phyloP scores from a whole-genome alignment of 1,284 basidiomycete genomes.

The Pseudozyma pruni region DNA sequence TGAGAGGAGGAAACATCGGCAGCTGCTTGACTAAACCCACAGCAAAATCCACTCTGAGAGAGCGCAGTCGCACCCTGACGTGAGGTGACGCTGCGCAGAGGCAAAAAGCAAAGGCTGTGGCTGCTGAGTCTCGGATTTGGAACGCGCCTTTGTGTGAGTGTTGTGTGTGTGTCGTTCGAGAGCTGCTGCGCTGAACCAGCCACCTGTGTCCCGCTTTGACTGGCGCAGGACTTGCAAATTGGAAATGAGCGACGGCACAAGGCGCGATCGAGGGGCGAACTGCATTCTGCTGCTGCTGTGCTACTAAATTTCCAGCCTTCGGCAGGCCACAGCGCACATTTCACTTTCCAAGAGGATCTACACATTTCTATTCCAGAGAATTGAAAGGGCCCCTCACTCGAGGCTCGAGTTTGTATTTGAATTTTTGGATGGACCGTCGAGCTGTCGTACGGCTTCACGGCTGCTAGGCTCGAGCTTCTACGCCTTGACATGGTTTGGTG shows the following conservation, averaged over 20 bases:
- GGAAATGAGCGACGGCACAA: constrained; percentile 24
- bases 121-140: neutral
- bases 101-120: no score
- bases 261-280: constrained; percentile 26
- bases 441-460: constrained; percentile 6
- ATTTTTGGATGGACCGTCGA: neutral
- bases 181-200: constrained; percentile 12
- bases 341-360: constrained; percentile 5
- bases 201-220: no score
- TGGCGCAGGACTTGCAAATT: constrained; percentile 1
- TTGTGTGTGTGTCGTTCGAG: neutral
- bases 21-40: no score
- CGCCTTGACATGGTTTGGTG: no score
- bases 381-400: no score
- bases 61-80: no score
- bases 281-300: neutral
- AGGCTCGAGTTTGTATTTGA: neutral
- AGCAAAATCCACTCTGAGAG: no score
- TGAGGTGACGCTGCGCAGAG: no score
- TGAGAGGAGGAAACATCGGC: neutral
- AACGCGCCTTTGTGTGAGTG: neutral
- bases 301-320: neutral
- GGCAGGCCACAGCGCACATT: neutral
- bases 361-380: constrained; percentile 20
- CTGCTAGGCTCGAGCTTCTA: no score